Percentiles rank a stretch among this genome's conserved stretches.
Conservation (phyloP, 2,329 filamentous ascomycete genomes). For the Colletotrichum sp. region DNA sequence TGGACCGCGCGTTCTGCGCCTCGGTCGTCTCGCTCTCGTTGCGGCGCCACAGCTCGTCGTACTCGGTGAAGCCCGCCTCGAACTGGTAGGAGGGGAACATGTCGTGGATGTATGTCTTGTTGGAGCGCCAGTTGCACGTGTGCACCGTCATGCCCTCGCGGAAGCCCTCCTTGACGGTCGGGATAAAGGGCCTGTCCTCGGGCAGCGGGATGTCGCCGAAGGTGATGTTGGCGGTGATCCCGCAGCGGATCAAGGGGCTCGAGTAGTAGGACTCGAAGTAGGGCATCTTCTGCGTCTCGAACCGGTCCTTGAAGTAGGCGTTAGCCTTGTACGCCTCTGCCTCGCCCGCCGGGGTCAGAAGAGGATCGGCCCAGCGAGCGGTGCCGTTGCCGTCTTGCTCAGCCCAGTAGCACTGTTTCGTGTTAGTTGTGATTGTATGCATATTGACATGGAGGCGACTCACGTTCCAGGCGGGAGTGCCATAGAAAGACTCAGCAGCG, state of each 20-base stretch:
- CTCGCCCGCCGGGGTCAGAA: conserved; percentile 62
- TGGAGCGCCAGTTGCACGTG: conserved; percentile 69
- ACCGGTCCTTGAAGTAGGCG: conserved; percentile 61
- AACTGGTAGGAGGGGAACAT: conserved; percentile 60
- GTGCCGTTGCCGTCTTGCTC: conserved; percentile 68
- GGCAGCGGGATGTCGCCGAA: conserved; percentile 61
- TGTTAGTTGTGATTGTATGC: conserved; percentile 16
- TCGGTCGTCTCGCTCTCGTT: conserved; percentile 44
- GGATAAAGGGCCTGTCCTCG: conserved; percentile 54
- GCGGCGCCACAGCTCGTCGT: conserved; percentile 51
- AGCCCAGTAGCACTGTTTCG: conserved; percentile 66
- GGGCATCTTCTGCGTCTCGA: conserved; percentile 59
- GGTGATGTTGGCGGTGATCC: conserved; percentile 66
- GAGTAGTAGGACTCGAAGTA: conserved; percentile 69
- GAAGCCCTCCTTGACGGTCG: conserved; percentile 67
- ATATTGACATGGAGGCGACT: conserved; percentile 27
- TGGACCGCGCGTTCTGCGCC: conserved; percentile 56
- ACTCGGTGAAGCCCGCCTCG: conserved; percentile 66
- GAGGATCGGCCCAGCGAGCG: conserved; percentile 66
- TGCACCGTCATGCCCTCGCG: conserved; percentile 72
- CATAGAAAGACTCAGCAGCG: conserved; percentile 68
- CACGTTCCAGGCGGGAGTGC: conserved; percentile 73
- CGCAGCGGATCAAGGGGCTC: conserved; percentile 67
- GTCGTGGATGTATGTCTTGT: conserved; percentile 54
- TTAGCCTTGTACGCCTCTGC: conserved; percentile 63